Base-by-base conservation (phyloP, 1,139 yeast species). In the Eremothecium sinecaudum region DNA sequence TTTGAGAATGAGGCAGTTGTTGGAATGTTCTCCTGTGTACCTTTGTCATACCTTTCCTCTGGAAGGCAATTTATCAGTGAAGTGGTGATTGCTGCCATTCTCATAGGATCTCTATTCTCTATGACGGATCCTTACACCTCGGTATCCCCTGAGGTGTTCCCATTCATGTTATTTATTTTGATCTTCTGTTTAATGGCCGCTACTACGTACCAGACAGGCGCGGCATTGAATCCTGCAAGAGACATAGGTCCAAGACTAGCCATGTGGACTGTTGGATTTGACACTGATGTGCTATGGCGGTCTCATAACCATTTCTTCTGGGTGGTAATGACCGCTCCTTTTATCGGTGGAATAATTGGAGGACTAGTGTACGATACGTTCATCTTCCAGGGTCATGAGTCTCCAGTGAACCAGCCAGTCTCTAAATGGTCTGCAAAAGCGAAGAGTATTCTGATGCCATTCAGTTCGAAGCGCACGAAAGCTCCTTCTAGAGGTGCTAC, bases 221-320 rank as follows among this genome's bases (percentile, higher is more conserved):
- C 67, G 45, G 73, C 73, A 30, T 53, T 69, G 44, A 69, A 69
- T 51, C 54, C 65, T 41, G 74, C 74, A 16, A 66, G 75, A 56
- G 75, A 69, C 51, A 58, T 68, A 36, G 71, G 70, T 25, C 74
- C 75, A 39, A 56, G 75, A 45, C 47, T 69, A 30, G 72, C 71
- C 20, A 51, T 70, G 20, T 57, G 56, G 31, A 52, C 65, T 31
- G 58, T 67, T 28, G 75, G 75, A 20, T 67, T 67, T 42, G 63
- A 67, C 31, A 47, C 59, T 33, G 56, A 57, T 15, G 50, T 67
- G 27, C 37, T 57, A 44, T 69, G 64, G 58, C 43, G 55, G 11
- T 46, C 53, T 7, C 59, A 65, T 33, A 54, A 59, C 44, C 60
- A 62, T 44, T 69, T 66, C 50, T 66, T 66, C 47, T 69, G 75